Evolutionary conservation across 371 early-diverging fungal genomes (phyloP).

Genomic region (Neoconidiobolus thromboides): DNA sequence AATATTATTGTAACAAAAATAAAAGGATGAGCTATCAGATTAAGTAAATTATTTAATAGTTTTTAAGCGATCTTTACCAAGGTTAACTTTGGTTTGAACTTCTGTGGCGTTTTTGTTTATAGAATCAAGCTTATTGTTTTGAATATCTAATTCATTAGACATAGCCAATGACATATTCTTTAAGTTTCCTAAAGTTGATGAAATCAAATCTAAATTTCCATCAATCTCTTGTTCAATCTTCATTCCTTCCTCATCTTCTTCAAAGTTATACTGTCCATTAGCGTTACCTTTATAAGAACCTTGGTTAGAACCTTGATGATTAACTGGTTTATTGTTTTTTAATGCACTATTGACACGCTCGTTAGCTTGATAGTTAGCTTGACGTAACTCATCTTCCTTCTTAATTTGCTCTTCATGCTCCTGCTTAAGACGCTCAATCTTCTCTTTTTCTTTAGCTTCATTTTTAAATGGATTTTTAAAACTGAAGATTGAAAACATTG

Average conservation of each 20-base stretch:
- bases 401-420: constrained; percentile 17
- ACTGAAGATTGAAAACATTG: constrained; percentile 37
- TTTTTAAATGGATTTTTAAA: constrained; percentile 31
- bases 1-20: background rate
- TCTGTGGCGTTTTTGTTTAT: constrained; percentile 5
- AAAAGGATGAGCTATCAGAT: background rate
- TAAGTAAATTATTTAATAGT: constrained; percentile 1
- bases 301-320: constrained; percentile 12
- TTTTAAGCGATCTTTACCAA: constrained; percentile 4
- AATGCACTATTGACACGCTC: constrained; percentile 22
- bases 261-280: constrained; percentile 33
- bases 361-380: constrained; percentile 19
- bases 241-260: constrained; percentile 35
- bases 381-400: constrained; percentile 15
- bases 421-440: constrained; percentile 21
- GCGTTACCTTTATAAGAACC: constrained; percentile 17
- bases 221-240: constrained; percentile 59
- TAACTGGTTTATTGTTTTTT: constrained; percentile 12
- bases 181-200: constrained; percentile 30
- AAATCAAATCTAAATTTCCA: constrained; percentile 40
- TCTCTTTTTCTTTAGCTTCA: constrained; percentile 20
- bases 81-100: constrained; percentile 3
- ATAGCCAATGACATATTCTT: constrained; percentile 54
- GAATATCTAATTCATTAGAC: constrained; percentile 40
- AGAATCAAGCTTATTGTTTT: constrained; percentile 16